Conservation (phyloP, 768 basidiomycete genomes). For the Collybia sordida region DNA sequence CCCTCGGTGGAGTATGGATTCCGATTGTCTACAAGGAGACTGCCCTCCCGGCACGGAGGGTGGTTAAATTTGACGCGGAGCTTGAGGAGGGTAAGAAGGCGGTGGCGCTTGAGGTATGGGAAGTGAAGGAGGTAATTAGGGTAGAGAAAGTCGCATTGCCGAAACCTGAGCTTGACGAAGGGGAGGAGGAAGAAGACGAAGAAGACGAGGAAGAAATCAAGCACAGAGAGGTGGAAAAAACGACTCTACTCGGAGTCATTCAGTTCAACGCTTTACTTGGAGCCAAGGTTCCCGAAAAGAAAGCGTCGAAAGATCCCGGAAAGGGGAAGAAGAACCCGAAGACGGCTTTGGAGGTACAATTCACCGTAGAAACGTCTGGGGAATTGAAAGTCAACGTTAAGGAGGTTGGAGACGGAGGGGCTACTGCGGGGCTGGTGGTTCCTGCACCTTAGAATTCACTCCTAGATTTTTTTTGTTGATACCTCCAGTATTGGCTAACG, state of each 20-base stretch:
- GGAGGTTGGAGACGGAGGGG: slow-evolving; percentile 33
- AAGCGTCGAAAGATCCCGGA: slow-evolving; percentile 31
- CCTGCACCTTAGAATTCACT: no score
- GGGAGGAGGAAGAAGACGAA: slow-evolving; percentile 58
- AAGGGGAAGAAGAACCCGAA: slow-evolving; percentile 29
- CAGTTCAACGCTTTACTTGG: slow-evolving; percentile 41
- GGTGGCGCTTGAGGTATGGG: slow-evolving; percentile 76
- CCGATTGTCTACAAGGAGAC: slow-evolving; percentile 72
- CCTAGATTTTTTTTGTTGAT: no score
- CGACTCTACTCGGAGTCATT: slow-evolving; percentile 44
- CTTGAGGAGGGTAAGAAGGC: slow-evolving; percentile 40
- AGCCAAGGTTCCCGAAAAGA: slow-evolving; percentile 37
- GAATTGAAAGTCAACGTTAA: slow-evolving; percentile 35
- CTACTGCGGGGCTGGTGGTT: slow-evolving; percentile 5
- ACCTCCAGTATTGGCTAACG: no score
- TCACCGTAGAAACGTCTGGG: slow-evolving; percentile 36
- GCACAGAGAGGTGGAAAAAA: slow-evolving; percentile 59
- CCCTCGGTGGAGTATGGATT: slow-evolving; percentile 65
- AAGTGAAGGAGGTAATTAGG: slow-evolving; percentile 66
- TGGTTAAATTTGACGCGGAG: slow-evolving; percentile 56
- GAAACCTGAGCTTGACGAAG: slow-evolving; percentile 44
- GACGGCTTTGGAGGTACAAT: slow-evolving; percentile 49
- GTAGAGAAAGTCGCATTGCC: slow-evolving; percentile 55
- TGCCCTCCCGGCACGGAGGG: slow-evolving; percentile 64
- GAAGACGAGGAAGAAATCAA: slow-evolving; percentile 64